These are phyloP conservation scores for Tricholoma sp. DNA, from an alignment of 768 basidiomycete species.

Conservation along the genomic window DNA sequence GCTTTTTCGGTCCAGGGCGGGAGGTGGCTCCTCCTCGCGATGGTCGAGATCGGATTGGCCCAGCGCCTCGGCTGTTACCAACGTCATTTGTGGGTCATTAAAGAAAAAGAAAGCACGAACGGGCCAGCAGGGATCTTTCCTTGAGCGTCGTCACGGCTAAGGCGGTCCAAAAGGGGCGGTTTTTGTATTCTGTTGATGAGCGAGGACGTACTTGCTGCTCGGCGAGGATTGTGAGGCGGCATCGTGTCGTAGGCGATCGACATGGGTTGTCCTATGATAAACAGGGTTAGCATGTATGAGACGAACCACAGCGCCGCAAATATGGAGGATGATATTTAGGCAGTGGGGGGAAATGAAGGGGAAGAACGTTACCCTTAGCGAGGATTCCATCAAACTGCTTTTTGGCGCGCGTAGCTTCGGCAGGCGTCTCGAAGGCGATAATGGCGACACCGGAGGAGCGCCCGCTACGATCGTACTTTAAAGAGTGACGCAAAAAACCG, in stretches of 20 bases:
- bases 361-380: conserved; percentile 66
- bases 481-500: conserved; percentile 27
- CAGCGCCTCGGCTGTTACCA: conserved; percentile 30
- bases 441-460: conserved; percentile 83
- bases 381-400: conserved; percentile 82
- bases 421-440: conserved; percentile 70
- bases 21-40: conserved; percentile 23
- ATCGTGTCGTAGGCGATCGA: conserved; percentile 55
- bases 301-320: conserved; percentile 1
- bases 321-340: not conserved
- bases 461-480: conserved; percentile 94
- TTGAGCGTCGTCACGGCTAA: conserved; percentile 42
- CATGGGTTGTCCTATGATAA: conserved; percentile 67
- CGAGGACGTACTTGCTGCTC: conserved; percentile 52
- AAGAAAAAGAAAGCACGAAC: conserved; percentile 8
- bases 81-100: not conserved
- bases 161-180: conserved; percentile 61
- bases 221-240: conserved; percentile 41
- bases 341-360: not conserved
- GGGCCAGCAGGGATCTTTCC: conserved; percentile 30
- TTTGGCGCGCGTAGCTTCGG: conserved; percentile 79
- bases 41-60: conserved; percentile 46
- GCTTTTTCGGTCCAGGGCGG: conserved; percentile 37
- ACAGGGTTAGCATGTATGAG: conserved; percentile 3
- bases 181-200: conserved; percentile 75